Base-by-base conservation (phyloP, 345 rosid genomes). In the Brassica juncea region DNA sequence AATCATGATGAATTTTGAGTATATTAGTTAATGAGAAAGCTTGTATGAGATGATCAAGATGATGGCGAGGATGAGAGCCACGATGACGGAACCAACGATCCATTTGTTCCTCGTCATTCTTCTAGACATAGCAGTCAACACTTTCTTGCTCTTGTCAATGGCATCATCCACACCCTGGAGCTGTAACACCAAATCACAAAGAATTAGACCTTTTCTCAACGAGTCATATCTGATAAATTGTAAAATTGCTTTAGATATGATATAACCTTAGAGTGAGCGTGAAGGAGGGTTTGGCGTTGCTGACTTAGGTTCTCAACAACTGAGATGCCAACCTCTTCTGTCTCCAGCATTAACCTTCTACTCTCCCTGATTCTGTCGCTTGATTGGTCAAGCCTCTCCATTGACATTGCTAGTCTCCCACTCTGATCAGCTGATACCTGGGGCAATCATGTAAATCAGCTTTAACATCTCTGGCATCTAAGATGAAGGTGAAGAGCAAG, bases 71-170 rank as follows among this genome's bases (percentile, higher is more conserved):
- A 52, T 55, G 9, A 94, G 93, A 75, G 89, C 98, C 62, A 79
- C 88, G 9, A 90, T 84, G 15, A 92, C 76, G 2, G 86, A 84
- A 75, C 80, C 85, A 67, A 87, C 73, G 0, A 88, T 88, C 96
- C 94, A 92, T 77, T 92, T 94, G 90, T 92, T 89, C 87, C 86
- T 83, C 39, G 89, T 85, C 80, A 94, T 90, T 86, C 98, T 90
- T 77, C 92, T 84, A 0, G 94, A 78, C 88, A 90, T 90, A 75
- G 84, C 67, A 6, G 88, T 87, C 84, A 92, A 77, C 25, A 92
- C 85, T 77, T 84, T 92, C 86, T 92, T 90, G 66, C 97, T 94
- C 89, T 91, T 89, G 83, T 57, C 61, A 57, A 57, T 57, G 28
- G 61, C 61, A 16, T 89, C 94, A 73, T 94, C 97, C 9, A 94